Percentiles rank a stretch among this genome's conserved stretches.
These are phyloP conservation scores for Diplodia seriata DNA, from an alignment of 2,329 filamentous ascomycete species.

Conservation along the genomic window DNA sequence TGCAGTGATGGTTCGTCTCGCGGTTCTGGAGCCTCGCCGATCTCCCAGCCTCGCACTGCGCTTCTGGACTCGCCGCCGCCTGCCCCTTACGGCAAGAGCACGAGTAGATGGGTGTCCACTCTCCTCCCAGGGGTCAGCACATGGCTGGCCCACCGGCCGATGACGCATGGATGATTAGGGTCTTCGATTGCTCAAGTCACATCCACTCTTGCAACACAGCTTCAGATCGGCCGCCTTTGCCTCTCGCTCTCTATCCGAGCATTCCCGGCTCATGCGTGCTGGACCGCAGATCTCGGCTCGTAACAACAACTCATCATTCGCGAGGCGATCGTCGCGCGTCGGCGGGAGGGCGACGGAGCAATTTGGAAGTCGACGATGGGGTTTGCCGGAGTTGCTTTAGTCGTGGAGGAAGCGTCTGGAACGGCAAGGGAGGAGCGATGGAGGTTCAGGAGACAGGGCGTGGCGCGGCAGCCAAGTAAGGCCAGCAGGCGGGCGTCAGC, in stretches of 20 bases:
- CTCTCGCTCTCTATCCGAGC: conserved; percentile 9
- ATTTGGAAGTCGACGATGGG: not conserved
- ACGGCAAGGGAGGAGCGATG: not conserved
- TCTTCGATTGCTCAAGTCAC: not conserved
- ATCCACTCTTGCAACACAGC: not conserved
- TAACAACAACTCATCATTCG: not conserved
- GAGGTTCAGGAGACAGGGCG: conserved; percentile 5
- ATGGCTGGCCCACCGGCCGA: conserved; percentile 13
- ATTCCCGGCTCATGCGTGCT: conserved; percentile 10
- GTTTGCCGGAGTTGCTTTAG: not conserved
- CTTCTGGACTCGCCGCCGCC: not conserved
- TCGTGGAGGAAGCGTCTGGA: not conserved
- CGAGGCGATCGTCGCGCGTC: conserved; percentile 7
- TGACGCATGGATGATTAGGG: conserved; percentile 19
- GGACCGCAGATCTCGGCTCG: conserved; percentile 6
- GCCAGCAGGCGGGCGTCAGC: not conserved
- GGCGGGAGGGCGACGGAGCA: not conserved
- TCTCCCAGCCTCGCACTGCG: conserved; percentile 13
- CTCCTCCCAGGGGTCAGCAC: not conserved
- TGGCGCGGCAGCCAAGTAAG: not conserved
- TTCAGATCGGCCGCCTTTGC: not conserved
- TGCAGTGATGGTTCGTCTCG: not conserved
- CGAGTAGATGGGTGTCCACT: conserved; percentile 1
- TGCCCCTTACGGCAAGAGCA: not conserved
- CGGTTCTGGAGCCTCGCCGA: not conserved